Evolutionary conservation across 2,329 filamentous ascomycete species (phyloP), one percentile per base, ranked within the genome.

Genomic region (Emmonsiellopsis sp.): DNA sequence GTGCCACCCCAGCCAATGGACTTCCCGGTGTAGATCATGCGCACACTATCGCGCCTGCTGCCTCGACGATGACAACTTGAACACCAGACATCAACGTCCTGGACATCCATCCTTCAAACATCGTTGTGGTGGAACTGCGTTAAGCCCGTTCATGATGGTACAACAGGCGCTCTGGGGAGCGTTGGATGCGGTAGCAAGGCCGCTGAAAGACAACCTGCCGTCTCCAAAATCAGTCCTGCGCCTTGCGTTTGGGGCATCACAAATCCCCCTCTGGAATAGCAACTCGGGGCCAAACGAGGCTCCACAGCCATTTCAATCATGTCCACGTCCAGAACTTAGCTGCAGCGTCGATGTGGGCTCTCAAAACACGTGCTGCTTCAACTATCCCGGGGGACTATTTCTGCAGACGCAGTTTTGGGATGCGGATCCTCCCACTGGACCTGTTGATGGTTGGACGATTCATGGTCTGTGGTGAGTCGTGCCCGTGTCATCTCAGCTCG

Each of bases 331-430:
- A 3, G 68, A 73, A 56, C 63, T 85, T 51, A 85, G 82, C 61
- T 88, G 85, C 63, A 79, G 83, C 54, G 84, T 84, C 62, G 79
- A 77, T 5, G 39, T 40, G 11, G 40, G 6, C 17, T 39, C 47
- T 11, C 47, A 49, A n/a, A 66, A 80, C 59, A 67, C 75, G 3
- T 83, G 80, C 68, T 83, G 80, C 70, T 81, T 78, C 70, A 80
- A 82, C 57, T 68, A 73, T 11, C 80, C 80, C 0, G 80, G 80
- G 37, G 80, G 80, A 21, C 72, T 79, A 48, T 64, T 83, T 33
- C 68, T 82, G 11, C 73, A 75, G 65, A 82, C 80, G 8, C 80
- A 83, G 56, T 82, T 83, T 65, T 83, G 80, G 80, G 80, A 83
- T 60, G 76, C 75, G 0, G 61, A 75, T 49, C 80, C 79, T 2